A percentile compares a stretch with the other conserved stretches of the same genome.
These are phyloP conservation scores for Ambrosia artemisiifolia DNA, from an alignment of 129 eudicot species.

Conservation along the genomic window DNA sequence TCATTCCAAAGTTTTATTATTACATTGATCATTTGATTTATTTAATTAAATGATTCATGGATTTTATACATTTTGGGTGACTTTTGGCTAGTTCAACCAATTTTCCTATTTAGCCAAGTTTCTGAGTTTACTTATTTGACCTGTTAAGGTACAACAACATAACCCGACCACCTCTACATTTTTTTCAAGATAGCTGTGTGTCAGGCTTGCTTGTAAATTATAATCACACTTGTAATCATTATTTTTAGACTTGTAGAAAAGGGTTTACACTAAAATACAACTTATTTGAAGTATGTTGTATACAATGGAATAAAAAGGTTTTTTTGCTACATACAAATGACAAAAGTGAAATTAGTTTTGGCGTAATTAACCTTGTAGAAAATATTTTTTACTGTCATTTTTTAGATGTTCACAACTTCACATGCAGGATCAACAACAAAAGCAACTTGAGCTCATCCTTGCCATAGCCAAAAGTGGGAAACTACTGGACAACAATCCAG, in stretches of 20 bases:
- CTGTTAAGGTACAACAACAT: not conserved
- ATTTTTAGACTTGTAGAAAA: not conserved
- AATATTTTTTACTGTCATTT: not conserved
- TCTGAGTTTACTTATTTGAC: not conserved
- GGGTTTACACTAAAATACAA: not conserved
- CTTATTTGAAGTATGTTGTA: not conserved
- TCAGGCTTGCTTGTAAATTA: too few species aligned
- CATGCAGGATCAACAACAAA: slow-evolving; percentile 45
- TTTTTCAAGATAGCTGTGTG: not conserved
- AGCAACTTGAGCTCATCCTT: slow-evolving; percentile 44
- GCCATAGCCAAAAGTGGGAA: slow-evolving; percentile 43
- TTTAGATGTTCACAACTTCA: slow-evolving; percentile 11
- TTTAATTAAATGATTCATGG: not conserved
- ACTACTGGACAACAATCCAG: slow-evolving; percentile 31
- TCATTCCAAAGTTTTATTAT: too few species aligned
- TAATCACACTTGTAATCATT: not conserved
- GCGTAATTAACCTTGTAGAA: not conserved
- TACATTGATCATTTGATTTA: not conserved
- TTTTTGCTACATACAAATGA: not conserved
- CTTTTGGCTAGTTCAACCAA: not conserved
- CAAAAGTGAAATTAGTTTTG: not conserved
- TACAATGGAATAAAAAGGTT: not conserved
- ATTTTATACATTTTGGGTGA: not conserved
- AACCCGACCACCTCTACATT: not conserved
- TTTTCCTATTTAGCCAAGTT: not conserved